A percentile compares a stretch with the other conserved stretches of the same genome.
phyloP scores from a whole-genome alignment of 768 basidiomycete genomes.

The Kondoa malvinella region DNA sequence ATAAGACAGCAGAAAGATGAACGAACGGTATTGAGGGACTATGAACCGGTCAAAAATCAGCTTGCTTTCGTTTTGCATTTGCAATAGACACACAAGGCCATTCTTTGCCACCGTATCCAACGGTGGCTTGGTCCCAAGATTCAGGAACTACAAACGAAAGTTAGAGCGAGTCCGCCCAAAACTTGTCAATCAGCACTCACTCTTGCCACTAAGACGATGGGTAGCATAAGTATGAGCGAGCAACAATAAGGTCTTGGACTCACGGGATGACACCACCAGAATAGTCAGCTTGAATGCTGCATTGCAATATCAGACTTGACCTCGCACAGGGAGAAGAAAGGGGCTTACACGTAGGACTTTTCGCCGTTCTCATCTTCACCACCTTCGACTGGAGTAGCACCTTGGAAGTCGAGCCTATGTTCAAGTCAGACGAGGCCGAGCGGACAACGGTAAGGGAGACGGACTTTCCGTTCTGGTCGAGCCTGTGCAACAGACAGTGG shows the following conservation, averaged over 20 bases:
- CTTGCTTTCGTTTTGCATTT: no score
- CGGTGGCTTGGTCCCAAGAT: background rate
- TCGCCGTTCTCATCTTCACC: constrained; percentile 8
- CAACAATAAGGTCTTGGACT: no score
- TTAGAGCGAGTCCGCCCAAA: no score
- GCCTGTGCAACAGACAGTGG: background rate
- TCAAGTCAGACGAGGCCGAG: background rate
- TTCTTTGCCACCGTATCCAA: background rate
- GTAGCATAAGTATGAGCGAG: no score
- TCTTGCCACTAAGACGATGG: no score
- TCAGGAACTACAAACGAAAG: no score
- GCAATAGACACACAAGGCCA: background rate
- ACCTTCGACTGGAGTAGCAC: constrained; percentile 4
- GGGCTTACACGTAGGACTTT: background rate
- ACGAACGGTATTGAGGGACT: no score
- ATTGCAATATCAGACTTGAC: no score
- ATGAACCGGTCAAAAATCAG: no score
- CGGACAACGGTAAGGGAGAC: background rate
- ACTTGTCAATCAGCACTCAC: no score
- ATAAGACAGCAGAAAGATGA: no score
- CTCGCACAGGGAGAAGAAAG: no score
- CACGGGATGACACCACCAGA: background rate
- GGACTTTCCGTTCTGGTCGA: background rate
- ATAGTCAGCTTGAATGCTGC: background rate
- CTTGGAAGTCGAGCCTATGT: background rate